Base-by-base conservation (phyloP, 1,284 basidiomycete genomes). In the Microbotryum silenes-acaulis region DNA sequence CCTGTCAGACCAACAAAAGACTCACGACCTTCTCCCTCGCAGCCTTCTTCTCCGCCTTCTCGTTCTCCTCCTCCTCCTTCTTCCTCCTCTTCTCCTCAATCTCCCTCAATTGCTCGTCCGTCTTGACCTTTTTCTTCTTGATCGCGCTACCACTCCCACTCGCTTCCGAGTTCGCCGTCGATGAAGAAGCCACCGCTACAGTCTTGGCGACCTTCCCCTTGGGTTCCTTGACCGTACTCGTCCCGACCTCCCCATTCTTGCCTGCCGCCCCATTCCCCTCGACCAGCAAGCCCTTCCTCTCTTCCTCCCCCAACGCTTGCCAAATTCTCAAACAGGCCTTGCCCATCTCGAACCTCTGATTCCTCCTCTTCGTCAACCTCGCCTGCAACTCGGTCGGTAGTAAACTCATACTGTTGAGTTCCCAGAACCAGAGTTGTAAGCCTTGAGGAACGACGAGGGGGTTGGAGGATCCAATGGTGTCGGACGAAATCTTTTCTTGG, bases 391-490 rank as follows among this genome's bases (percentile, higher is more conserved):
- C 70, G 27, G 47, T n/a, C 3, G 60, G 57, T 27, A 67, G 55
- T 18, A 62, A 37, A 21, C 45, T 37, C 27, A 53, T 25, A 25
- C 65, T 57, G 27, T 68, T n/a, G 4, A 83, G 81, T 56, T 77
- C 76, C 72, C 65, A 69, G 1, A 25, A 31, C 62, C 59, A 65
- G 3, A 59, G n/a, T 58, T 65, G 61, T 25, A 66, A 23, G 0
- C 20, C 25, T 45, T 59, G 63, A 21, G 27, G 7, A 29, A 25
- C 29, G 29, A 33, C n/a, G 16, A 27, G 12, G 14, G 37, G 37
- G 47, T 50, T 23, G 5, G 37, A 42, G 12, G 37, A 42, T 12
- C 37, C 3, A 18, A 14, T 18, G 4, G 6, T 1, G 16, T 42
- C 37, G 6, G 12, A 12, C 1, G 12, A 14, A 5, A 3, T 6